Percentiles rank a stretch among this genome's conserved stretches.
Conservation (phyloP, 2,329 filamentous ascomycete genomes). For the Trichoderma sp. region DNA sequence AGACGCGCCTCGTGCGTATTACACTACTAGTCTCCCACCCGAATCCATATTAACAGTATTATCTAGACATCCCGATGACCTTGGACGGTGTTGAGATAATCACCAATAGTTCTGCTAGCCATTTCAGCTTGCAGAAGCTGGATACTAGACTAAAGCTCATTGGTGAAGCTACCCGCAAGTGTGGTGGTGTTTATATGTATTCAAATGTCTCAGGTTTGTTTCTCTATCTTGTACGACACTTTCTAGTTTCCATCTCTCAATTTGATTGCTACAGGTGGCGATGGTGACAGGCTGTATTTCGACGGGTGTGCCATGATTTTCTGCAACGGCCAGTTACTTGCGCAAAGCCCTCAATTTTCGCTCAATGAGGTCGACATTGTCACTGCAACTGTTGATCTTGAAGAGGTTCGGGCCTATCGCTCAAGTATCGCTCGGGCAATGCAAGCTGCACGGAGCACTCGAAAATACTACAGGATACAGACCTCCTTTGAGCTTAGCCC, state of each 20-base stretch:
- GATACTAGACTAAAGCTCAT: not conserved
- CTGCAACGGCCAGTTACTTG: not conserved
- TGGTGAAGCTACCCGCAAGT: not conserved
- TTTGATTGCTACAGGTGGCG: not conserved
- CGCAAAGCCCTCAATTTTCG: not conserved
- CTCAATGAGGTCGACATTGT: not conserved
- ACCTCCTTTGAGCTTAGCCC: not conserved
- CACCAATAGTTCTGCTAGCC: not conserved
- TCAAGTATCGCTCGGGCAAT: not conserved
- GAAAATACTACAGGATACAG: not conserved
- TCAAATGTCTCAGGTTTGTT: not conserved
- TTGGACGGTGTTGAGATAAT: not conserved
- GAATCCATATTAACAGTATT: not conserved
- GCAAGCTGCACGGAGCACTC: not conserved
- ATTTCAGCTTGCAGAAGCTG: not conserved
- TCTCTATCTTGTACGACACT: not conserved
- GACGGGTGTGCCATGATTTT: not conserved
- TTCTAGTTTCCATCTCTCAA: not conserved
- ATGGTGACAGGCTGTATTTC: not conserved
- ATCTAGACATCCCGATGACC: not conserved
- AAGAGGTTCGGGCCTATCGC: not conserved
- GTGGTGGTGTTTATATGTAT: not conserved
- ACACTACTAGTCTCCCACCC: not conserved
- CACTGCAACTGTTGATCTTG: not conserved
- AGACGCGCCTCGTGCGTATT: not conserved